Conservation (phyloP, 345 rosid genomes). For the Pugionium dolabratum region DNA sequence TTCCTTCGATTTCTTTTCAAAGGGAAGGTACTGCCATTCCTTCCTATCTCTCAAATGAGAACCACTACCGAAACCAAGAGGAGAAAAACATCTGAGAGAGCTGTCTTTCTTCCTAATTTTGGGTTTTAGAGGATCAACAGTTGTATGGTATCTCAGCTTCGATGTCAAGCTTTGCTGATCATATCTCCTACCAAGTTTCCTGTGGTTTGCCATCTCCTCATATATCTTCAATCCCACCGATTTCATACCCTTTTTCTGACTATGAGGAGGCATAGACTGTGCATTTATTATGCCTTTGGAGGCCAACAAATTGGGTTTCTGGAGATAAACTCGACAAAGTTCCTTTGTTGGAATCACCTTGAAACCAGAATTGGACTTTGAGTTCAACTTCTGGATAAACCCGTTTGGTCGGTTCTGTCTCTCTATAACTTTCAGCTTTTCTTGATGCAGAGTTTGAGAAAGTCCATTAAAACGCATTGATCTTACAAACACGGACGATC, state of each 20-base stretch:
- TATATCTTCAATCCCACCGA: constrained; percentile 19
- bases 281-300: constrained; percentile 44
- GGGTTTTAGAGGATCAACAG: constrained; percentile 44
- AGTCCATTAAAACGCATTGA: constrained; percentile 75
- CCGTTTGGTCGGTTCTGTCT: constrained; percentile 23
- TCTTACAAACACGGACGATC: constrained; percentile 57
- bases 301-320: constrained; percentile 45
- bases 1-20: constrained; percentile 36
- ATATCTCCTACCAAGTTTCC: constrained; percentile 22
- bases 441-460: constrained; percentile 35
- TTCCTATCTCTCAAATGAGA: constrained; percentile 39
- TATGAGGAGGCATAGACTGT: constrained; percentile 40
- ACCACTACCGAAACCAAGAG: constrained; percentile 30
- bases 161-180: constrained; percentile 36
- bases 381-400: constrained; percentile 26
- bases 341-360: constrained; percentile 44
- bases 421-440: constrained; percentile 36
- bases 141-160: constrained; percentile 26
- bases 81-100: constrained; percentile 32
- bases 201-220: neutral
- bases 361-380: constrained; percentile 27
- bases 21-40: constrained; percentile 5
- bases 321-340: constrained; percentile 44
- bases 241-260: constrained; percentile 17
- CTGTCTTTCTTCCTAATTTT: constrained; percentile 30